A percentile compares a stretch with the other conserved stretches of the same genome.
Conservation (phyloP, 176 grass and related monocot species). For the Raddia distichophylla region DNA sequence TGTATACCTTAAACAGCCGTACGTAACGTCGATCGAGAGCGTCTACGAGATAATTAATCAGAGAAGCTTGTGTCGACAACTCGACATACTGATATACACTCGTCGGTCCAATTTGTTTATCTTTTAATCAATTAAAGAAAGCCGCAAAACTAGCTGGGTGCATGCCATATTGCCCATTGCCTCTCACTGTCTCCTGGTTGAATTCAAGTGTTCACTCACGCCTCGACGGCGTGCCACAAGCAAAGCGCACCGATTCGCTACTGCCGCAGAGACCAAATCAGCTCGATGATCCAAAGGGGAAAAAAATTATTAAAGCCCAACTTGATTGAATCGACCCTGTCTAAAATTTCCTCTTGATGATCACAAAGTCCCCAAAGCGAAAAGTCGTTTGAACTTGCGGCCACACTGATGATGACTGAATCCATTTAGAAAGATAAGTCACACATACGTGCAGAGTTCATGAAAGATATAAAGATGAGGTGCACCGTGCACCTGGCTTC, state of each 20-base stretch:
- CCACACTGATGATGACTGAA: not conserved
- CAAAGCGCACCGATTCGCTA: constrained; percentile 19
- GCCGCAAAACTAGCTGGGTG: not conserved
- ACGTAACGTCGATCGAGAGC: not conserved
- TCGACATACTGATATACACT: not conserved
- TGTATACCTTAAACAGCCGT: too few relatives aligned
- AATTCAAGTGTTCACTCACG: not conserved
- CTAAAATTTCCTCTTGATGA: constrained; percentile 30
- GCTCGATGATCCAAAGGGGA: not conserved
- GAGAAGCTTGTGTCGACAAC: not conserved
- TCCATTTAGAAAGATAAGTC: not conserved
- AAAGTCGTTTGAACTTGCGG: constrained; percentile 17
- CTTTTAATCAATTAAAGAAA: not conserved
- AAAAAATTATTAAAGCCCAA: too few relatives aligned
- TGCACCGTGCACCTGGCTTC: not conserved
- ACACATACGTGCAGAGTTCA: not conserved
- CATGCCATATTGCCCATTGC: too few relatives aligned
- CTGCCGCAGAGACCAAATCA: constrained; percentile 36
- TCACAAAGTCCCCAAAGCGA: not conserved
- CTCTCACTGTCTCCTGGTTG: not conserved
- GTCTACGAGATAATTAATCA: not conserved
- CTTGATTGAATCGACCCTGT: constrained; percentile 19
- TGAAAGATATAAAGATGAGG: not conserved
- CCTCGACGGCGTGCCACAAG: not conserved
- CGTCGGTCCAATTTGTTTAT: not conserved